Base-by-base conservation (phyloP, 192 early-diverging fungal genomes). In the Nowakowskiella sp. region DNA sequence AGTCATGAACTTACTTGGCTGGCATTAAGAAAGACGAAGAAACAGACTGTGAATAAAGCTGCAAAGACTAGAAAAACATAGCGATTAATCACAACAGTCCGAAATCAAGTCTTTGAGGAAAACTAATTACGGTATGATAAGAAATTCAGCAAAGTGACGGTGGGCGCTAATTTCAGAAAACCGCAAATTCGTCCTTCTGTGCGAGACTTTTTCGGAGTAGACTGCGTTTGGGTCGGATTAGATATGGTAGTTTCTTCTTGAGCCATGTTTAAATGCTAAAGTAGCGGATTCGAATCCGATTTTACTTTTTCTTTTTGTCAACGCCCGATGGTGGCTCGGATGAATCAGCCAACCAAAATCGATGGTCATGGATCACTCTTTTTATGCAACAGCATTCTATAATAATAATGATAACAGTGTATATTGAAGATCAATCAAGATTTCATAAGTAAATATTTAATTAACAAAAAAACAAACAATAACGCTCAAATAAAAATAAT, bases 11-110 rank as follows among this genome's bases (percentile, higher is more conserved):
- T 13, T 28, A 45, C 53, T 43, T 70, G 68, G 4, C 66, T 54
- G 1, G 71, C 26, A 47, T 74, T 72, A 39, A 77, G 34, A 48
- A 74, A 77, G 6, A 77, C 75, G 57, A 74, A 74, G 31, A 66
- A 51, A 33, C 46, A 61, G 47, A 77, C 67, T n/a, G 47, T 61
- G 25, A 68, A 28, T 2, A 58, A 21, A 19, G 66, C 59, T 19
- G 66, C 68, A 16, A 56, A 1, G 34, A 74, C 13, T 39, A 39
- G 19, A 39, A n/a, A n/a, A n/a, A n/a, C n/a, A n/a, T n/a, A n/a
- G n/a, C n/a, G n/a, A n/a, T n/a, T n/a, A n/a, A n/a, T n/a, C n/a
- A 39, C 19, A 39, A 13, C 19, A 13, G 19, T 19, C 13, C 13
- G 19, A 39, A 39, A 19, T 13, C 36, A 39, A 39, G 19, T 39